Base-by-base conservation (phyloP, 331 rosid species). In the Arachis monticola region DNA sequence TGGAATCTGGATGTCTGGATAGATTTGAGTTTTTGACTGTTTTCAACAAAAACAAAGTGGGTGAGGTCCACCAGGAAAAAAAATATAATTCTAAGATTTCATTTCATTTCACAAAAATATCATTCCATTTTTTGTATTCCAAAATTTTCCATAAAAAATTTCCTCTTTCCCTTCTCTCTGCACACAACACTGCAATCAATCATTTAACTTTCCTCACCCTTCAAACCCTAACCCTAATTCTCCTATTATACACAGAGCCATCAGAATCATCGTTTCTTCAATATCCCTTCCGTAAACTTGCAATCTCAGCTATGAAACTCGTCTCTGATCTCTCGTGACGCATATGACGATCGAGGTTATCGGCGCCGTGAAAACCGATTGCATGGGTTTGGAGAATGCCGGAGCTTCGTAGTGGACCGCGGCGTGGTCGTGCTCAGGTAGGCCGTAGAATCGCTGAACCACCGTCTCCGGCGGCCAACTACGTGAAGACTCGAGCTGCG, bases 361-460 rank as follows among this genome's bases (percentile, higher is more conserved):
- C 22, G 71, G 32, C 73, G 69, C 73, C 64, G 70, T 74, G 64
- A 72, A 60, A 74, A 67, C 65, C 81, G 83, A 77, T 87, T 93
- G 90, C 87, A 93, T 93, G 97, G 92, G 93, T 86, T 82, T 87
- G 77, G 78, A 82, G 85, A 83, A 91, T 93, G 93, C 90, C 93
- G 85, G 98, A 86, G 92, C 96, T 86, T 93, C 97, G 93, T 77
- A 85, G 80, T 80, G 86, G 88, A 88, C 85, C 86, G 69, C 90
- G 96, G 69, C 83, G 93, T 75, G 92, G 96, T 82, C 87, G 88
- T 58, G 92, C 87, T 81, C 85, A 88, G 84, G 81, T 91, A 73
- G 85, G 81, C 66, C 86, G 64, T 63, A 85, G 31, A 70, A 84
- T 72, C 67, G 81, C 82, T 7, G 79, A 81, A 53, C 80, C 88